These are phyloP conservation scores for Salix purpurea DNA, from an alignment of 345 rosid species.

Conservation along the genomic window DNA sequence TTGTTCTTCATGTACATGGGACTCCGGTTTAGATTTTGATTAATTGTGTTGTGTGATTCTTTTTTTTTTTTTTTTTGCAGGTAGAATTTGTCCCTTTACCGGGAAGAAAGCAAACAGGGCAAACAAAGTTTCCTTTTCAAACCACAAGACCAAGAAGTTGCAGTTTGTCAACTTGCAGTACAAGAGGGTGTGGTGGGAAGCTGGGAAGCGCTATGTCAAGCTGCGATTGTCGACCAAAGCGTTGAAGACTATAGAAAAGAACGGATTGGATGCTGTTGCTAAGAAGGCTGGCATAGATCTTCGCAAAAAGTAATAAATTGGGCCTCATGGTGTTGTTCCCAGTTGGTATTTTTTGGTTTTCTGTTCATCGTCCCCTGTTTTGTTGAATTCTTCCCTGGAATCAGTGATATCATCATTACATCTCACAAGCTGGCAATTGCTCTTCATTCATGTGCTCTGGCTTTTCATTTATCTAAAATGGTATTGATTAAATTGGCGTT, in stretches of 20 bases:
- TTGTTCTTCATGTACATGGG: not conserved
- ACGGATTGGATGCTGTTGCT: slow-evolving; percentile 93
- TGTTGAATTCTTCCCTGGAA: not conserved
- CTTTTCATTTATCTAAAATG: not conserved
- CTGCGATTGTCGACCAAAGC: slow-evolving; percentile 85
- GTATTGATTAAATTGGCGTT: not conserved
- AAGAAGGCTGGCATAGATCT: slow-evolving; percentile 95
- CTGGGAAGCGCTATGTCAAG: slow-evolving; percentile 78
- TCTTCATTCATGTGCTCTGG: not conserved
- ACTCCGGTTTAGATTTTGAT: not conserved
- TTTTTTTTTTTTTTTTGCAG: slow-evolving; percentile 30
- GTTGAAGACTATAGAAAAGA: slow-evolving; percentile 86
- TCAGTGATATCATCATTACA: not conserved
- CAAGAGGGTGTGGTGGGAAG: slow-evolving; percentile 97
- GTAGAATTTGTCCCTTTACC: slow-evolving; percentile 85
- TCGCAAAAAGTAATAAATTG: slow-evolving; percentile 39
- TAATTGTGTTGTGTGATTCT: not conserved
- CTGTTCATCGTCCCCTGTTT: not conserved
- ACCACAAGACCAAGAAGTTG: slow-evolving; percentile 89
- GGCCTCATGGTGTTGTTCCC: not conserved
- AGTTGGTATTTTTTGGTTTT: not conserved
- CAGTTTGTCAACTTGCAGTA: slow-evolving; percentile 91
- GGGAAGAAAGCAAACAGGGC: slow-evolving; percentile 94
- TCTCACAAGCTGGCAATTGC: not conserved
- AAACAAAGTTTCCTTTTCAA: slow-evolving; percentile 86